Conservation (phyloP, 805 yeast species). For the Kazachstania africana region DNA sequence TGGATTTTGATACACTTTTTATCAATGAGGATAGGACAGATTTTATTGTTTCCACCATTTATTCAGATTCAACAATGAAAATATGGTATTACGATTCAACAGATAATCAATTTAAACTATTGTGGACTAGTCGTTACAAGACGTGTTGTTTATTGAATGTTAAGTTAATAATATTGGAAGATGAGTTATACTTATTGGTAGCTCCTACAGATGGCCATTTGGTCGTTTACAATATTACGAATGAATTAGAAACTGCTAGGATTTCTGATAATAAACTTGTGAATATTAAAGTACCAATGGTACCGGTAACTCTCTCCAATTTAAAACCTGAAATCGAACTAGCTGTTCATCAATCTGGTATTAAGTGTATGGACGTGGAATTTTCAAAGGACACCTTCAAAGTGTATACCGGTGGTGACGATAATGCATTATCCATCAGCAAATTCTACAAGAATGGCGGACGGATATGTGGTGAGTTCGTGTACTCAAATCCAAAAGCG, state of each 20-base stretch:
- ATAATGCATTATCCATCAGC: conserved; percentile 52
- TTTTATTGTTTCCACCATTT: conserved; percentile 47
- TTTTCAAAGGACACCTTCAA: conserved; percentile 9
- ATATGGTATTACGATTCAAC: conserved; percentile 42
- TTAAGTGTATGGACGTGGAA: conserved; percentile 44
- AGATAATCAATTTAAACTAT: conserved; percentile 29
- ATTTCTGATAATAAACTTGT: conserved; percentile 1
- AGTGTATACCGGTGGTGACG: conserved; percentile 84
- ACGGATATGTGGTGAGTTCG: conserved; percentile 3
- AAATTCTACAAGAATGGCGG: conserved; percentile 23
- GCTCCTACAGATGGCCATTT: conserved; percentile 82
- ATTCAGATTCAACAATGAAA: conserved; percentile 73
- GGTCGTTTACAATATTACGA: conserved; percentile 45
- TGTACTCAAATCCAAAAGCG: conserved; percentile 35
- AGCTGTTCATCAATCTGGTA: conserved; percentile 74
- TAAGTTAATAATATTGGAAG: conserved; percentile 29
- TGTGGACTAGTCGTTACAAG: conserved; percentile 43
- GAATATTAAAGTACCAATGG: background rate
- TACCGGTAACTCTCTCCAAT: conserved; percentile 5
- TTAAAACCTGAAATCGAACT: conserved; percentile 23
- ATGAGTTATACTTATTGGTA: conserved; percentile 31
- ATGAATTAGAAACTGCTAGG: conserved; percentile 13
- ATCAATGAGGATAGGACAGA: conserved; percentile 17
- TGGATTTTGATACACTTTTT: conserved; percentile 60
- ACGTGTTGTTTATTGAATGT: conserved; percentile 70